Evolutionary conservation across 1,284 basidiomycete genomes (phyloP), one percentile per base, ranked within the genome.

Genomic region (Moesziomyces sp.): DNA sequence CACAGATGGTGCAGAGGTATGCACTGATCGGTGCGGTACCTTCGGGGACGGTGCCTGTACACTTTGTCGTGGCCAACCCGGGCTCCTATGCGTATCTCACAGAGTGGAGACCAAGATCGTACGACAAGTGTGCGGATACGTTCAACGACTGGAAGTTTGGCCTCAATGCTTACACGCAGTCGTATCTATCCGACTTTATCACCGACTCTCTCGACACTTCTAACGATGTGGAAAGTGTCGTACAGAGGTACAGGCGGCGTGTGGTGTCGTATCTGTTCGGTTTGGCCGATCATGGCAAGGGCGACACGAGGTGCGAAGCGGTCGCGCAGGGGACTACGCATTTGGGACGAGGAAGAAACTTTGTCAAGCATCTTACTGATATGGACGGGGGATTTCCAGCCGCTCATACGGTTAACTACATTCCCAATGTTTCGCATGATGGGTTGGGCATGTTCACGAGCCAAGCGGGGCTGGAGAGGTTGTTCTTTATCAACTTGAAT

Each of bases 101-200:
- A 21, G 55, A 69, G 0, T 59, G 58, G 63, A 42, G 77, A 4
- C 74, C 77, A 0, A 19, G 63, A 14, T 42, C 46, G 24, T 61
- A 55, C 55, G 51, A 50, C 19, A 56, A 49, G 7, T 77, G 72
- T 26, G 3, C 46, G 2, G 57, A 67, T 3, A 75, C 61, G 19
- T 79, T 64, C 48, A 70, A 79, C 61, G 56, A 55, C 26, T 77
- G 76, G 76, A 79, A 77, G 48, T 79, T 57, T 19, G 75, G 75
- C 21, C 30, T 77, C 19, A 47, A 52, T 14, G 55, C 34, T 3
- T 79, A 71, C 46, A 45, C 51, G 9, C 71, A 74, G 47, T 58
- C 72, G 13, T 77, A 77, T 43, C 58, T 75, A 0, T 62, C 58
- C 19, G 58, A 77, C 19, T 77, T 79, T 34, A 69, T 79, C 14